Conservation (phyloP, 148 eudicot species). For the Rhododendron kiyosumense region DNA sequence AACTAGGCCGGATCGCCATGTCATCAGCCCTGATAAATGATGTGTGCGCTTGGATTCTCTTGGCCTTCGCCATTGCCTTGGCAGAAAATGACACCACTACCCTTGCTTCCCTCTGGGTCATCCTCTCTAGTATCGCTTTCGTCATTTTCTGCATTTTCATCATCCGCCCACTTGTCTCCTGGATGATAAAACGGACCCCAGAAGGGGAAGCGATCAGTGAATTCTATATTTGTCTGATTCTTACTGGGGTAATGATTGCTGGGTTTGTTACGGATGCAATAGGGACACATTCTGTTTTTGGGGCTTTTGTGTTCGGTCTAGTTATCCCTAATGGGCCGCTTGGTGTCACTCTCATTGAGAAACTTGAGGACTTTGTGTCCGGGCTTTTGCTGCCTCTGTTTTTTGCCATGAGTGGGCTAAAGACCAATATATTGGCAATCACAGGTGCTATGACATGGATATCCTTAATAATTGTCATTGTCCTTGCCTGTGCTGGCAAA, state of each 20-base stretch:
- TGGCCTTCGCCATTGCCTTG: slow-evolving; percentile 64
- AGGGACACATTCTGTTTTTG: slow-evolving; percentile 80
- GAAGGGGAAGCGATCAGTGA: slow-evolving; percentile 67
- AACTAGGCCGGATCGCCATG: slow-evolving; percentile 67
- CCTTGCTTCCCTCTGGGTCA: slow-evolving; percentile 50
- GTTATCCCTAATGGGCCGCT: slow-evolving; percentile 66
- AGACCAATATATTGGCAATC: slow-evolving; percentile 34
- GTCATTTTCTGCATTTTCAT: slow-evolving; percentile 37
- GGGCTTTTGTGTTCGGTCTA: slow-evolving; percentile 68
- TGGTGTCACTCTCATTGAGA: slow-evolving; percentile 54
- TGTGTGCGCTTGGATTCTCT: slow-evolving; percentile 61
- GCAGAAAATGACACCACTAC: slow-evolving; percentile 33
- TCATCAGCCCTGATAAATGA: slow-evolving; percentile 67
- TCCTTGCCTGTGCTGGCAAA: slow-evolving; percentile 44
- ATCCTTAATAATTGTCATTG: slow-evolving; percentile 21
- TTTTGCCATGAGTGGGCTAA: slow-evolving; percentile 64
- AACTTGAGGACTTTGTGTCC: slow-evolving; percentile 69
- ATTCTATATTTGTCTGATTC: slow-evolving; percentile 49
- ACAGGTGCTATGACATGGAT: slow-evolving; percentile 26
- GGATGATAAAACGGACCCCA: slow-evolving; percentile 54
- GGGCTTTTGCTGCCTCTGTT: slow-evolving; percentile 64
- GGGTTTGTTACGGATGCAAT: slow-evolving; percentile 70
- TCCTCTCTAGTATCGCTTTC: slow-evolving; percentile 38
- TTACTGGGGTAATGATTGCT: slow-evolving; percentile 59
- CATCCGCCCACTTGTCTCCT: slow-evolving; percentile 37